These are phyloP conservation scores for Leccinum idahoense DNA, from an alignment of 1,284 basidiomycete species.

Conservation along the genomic window DNA sequence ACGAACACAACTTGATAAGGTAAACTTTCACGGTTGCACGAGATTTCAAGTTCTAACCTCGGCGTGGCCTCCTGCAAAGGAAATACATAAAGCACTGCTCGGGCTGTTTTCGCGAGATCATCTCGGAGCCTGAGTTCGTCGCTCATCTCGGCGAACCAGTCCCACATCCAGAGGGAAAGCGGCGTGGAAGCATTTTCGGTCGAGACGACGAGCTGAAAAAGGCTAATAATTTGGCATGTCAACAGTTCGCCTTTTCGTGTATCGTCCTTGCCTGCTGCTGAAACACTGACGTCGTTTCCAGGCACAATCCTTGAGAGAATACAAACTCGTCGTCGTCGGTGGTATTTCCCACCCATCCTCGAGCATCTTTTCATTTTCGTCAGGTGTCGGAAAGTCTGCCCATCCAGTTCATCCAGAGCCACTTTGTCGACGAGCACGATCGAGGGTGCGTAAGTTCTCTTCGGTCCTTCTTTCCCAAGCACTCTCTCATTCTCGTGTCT, in stretches of 20 bases:
- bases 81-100: constrained; percentile 63
- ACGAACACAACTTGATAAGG: constrained; percentile 74
- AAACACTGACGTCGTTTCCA: constrained; percentile 26
- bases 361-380: neutral
- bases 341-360: constrained; percentile 37
- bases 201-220: constrained; percentile 78
- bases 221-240: constrained; percentile 37
- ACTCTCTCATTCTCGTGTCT: constrained; percentile 3
- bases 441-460: constrained; percentile 56
- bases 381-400: constrained; percentile 95
- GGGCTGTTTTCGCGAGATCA: constrained; percentile 56
- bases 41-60: neutral
- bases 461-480: neutral
- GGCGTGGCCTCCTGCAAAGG: constrained; percentile 31
- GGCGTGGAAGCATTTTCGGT: constrained; percentile 72
- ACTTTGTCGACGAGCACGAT: constrained; percentile 96
- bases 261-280: neutral
- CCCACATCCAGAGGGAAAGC: constrained; percentile 53
- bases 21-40: constrained; percentile 22
- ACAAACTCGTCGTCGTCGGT: constrained; percentile 90
- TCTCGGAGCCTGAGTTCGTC: constrained; percentile 56
- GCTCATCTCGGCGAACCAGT: constrained; percentile 67
- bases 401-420: constrained; percentile 96
- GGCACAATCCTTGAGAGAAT: constrained; percentile 92
- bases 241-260: constrained; percentile 19